Evolutionary conservation across 2,329 filamentous ascomycete species (phyloP).

Genomic region (Aspergillus sp.): DNA sequence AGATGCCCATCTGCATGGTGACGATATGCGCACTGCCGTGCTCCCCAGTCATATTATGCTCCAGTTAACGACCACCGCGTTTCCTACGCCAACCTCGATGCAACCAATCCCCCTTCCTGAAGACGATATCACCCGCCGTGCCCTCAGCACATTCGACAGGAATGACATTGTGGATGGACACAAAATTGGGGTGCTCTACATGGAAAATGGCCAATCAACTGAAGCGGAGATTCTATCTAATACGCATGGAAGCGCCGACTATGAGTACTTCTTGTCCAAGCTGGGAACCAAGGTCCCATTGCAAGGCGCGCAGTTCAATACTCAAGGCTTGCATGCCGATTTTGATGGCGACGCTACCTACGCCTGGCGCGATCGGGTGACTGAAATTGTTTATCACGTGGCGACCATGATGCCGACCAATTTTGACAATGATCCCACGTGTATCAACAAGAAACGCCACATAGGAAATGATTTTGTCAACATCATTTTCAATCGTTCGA

Average conservation of each 20-base stretch:
- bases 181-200: constrained; percentile 92
- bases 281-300: constrained; percentile 79
- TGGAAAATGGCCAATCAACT: constrained; percentile 78
- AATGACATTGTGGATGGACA: constrained; percentile 90
- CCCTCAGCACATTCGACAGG: constrained; percentile 78
- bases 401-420: constrained; percentile 97
- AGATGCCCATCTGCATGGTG: constrained; percentile 38
- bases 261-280: constrained; percentile 77
- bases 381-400: constrained; percentile 93
- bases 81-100: constrained; percentile 46
- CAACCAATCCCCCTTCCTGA: constrained; percentile 76
- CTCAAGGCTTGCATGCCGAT: constrained; percentile 83
- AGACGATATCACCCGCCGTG: constrained; percentile 67
- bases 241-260: constrained; percentile 79
- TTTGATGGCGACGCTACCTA: constrained; percentile 84
- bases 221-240: constrained; percentile 87
- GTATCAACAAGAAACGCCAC: constrained; percentile 84
- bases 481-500: constrained; percentile 96
- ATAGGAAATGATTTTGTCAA: constrained; percentile 98
- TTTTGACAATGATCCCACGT: constrained; percentile 69
- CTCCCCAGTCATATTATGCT: constrained; percentile 48
- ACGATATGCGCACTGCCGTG: constrained; percentile 39
- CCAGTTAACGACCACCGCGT: constrained; percentile 43
- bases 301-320: constrained; percentile 83
- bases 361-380: constrained; percentile 91